Conservation (phyloP, 1,139 yeast species). For the Sugiyamaella neomexicana region DNA sequence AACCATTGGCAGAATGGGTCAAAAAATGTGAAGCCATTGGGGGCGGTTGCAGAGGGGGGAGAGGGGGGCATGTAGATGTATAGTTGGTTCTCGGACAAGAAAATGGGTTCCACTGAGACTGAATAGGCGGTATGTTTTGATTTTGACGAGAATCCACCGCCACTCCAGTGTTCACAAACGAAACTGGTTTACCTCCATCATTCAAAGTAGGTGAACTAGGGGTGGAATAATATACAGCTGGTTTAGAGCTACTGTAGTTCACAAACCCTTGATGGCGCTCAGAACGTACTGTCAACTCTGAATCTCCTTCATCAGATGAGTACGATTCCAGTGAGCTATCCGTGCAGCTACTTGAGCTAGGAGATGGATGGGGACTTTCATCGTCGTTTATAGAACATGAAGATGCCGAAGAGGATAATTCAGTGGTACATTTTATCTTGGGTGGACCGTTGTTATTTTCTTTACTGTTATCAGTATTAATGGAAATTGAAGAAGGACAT, state of each 20-base stretch:
- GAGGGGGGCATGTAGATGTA: background rate
- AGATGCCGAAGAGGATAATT: background rate
- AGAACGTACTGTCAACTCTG: background rate
- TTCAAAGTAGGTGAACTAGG: background rate
- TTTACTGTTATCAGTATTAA: background rate
- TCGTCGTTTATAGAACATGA: background rate
- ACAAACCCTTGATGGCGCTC: background rate
- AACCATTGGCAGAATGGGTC: background rate
- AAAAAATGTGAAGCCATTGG: background rate
- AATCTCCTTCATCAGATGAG: background rate
- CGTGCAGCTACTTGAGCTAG: background rate
- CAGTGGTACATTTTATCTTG: background rate
- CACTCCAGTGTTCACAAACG: background rate
- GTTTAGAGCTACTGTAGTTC: background rate
- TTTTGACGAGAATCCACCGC: no score
- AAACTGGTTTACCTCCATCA: background rate
- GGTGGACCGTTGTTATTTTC: background rate
- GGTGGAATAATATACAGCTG: background rate
- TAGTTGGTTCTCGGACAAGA: background rate
- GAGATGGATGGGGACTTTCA: background rate
- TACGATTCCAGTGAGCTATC: background rate
- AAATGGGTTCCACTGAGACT: constrained; percentile 8
- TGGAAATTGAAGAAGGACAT: background rate
- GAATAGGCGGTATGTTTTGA: background rate
- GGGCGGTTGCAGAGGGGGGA: background rate